Evolutionary conservation across 495 filamentous ascomycete species (phyloP), one percentile per base, ranked within the genome.

Genomic region (Pseudoneurospora amorphoporcata): DNA sequence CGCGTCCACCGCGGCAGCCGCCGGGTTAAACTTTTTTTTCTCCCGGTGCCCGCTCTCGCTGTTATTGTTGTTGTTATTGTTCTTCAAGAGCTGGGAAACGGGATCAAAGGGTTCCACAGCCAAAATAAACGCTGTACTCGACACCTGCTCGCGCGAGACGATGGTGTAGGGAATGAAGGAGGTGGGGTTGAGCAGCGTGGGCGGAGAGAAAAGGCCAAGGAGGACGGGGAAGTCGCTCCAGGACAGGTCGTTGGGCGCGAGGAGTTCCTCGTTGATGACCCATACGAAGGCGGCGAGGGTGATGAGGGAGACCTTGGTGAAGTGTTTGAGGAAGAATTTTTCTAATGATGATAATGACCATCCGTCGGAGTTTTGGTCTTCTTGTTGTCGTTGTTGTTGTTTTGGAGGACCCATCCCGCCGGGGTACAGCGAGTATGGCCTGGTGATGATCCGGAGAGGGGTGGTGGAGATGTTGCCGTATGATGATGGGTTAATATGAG

Each of bases 161-260:
- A 98, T 86, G 19, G 85, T 87, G 74, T 89, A 89, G 16, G 88
- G 88, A 9, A 86, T 85, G 78, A 94, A 94, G 16, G 78, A 79
- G 10, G 71, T 69, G 0, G 79, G 72, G 76, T 87, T 86, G 58
- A 90, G 82, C 17, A 90, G 82, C 17, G 77, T 71, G 72, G 41
- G 53, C 19, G 39, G 73, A 45, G 68, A 69, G 68, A 10, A 39
- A 65, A 41, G 10, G 16, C 17, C 9, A 43, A 35, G 14, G 39
- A 70, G 68, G 53, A 53, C 2, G 45, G 45, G 45, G 19, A 41
- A 32, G 72, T 72, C 9, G 32, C 19, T 40, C 16, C 68, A n/a
- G 72, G 65, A 40, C 39, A 61, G 6, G 71, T 19, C 10, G 19
- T 19, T 4, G 32, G 23, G 23, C 23, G 23, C 23, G 23, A 23